Evolutionary conservation across 495 filamentous ascomycete species (phyloP), one percentile per base, ranked within the genome.

Genomic region (Extremus antarcticus): DNA sequence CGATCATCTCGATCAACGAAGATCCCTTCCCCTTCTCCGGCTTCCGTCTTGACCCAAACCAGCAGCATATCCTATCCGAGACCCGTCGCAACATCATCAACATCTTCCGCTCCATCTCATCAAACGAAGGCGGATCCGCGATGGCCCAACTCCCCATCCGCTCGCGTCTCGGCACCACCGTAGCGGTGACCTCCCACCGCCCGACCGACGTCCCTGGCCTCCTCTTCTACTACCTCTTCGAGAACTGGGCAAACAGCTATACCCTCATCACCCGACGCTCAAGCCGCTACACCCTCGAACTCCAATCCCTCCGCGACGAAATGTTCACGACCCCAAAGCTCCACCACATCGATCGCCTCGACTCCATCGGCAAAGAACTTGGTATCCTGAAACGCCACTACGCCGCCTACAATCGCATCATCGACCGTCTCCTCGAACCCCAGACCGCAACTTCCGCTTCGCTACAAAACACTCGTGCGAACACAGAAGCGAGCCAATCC

Each of bases 151-250:
- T 70, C 11, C 66, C 64, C 11, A 66, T 72, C 43, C 60, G 69
- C 4, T 57, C 66, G 43, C 56, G 65, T 0, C 62, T 71, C 20
- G 65, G 68, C 15, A 60, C 66, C 48, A 62, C 24, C 15, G 51
- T 61, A 53, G 71, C 64, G 60, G 69, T 66, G 68, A 71, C 54
- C 47, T 67, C 51, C 56, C 70, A 70, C 47, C 58, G 64, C 16
- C 50, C 55, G 1, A 58, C 65, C 11, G 84, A 89, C 60, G 77
- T 80, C 2, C 75, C 88, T 0, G 87, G 87, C 56, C 68, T 90
- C 25, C 73, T 94, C 13, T 87, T 91, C 62, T 91, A 88, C 65
- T 92, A 90, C 63, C 74, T 94, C 4, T 94, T 92, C 60, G 88
- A 94, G 60, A 87, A 92, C 66, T 94, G 86, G 85, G 74, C 81